Evolutionary conservation across 129 eudicot species (phyloP), one percentile per base, ranked within the genome.

Genomic region (Chrysanthemum lavandulifolium): DNA sequence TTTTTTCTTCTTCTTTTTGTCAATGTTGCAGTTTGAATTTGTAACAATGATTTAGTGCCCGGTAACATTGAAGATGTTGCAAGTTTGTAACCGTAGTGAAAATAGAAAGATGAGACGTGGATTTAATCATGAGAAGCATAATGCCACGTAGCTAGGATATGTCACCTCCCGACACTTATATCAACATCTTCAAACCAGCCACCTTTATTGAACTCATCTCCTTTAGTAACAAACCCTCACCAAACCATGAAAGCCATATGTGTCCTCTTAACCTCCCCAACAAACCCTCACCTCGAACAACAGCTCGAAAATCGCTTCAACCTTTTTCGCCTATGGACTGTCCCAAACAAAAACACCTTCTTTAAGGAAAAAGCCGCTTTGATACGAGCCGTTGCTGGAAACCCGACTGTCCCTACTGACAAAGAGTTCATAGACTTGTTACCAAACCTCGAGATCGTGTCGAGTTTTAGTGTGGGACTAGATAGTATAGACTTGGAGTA

Each of bases 241-340:
- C 3, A 1, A 4, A 23, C 23, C 52, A 86, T 86, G 90, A 80
- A 85, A 54, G 47, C 62, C 14, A 76, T 85, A 8, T 84, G 88
- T 18, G 95, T 88, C 25, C 71, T 88, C 15, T 69, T 77, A 76
- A 45, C 69, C 5, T 74, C 75, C 19, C 88, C 88, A 5, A 61
- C 76, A 76, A 70, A 79, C 2, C 25, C 65, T 1, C 84, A 83
- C 84, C 84, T 86, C 60, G 83, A 84, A 52, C 51, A 78, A 52
- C 80, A 86, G 33, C 81, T 86, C 70, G 76, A 80, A 49, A 82
- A 65, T 3, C 83, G 83, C 1, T 86, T 79, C 79, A 79, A 81
- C 15, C 85, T 86, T 64, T 76, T 79, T 76, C 73, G 74, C 13
- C 62, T 78, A 61, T 85, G 86, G 89, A 69, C 79, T 16, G 59